A percentile compares a stretch with the other conserved stretches of the same genome.
Evolutionary conservation across 2,329 filamentous ascomycete genomes (phyloP).

Genomic region (Penicillium brevicompactum): DNA sequence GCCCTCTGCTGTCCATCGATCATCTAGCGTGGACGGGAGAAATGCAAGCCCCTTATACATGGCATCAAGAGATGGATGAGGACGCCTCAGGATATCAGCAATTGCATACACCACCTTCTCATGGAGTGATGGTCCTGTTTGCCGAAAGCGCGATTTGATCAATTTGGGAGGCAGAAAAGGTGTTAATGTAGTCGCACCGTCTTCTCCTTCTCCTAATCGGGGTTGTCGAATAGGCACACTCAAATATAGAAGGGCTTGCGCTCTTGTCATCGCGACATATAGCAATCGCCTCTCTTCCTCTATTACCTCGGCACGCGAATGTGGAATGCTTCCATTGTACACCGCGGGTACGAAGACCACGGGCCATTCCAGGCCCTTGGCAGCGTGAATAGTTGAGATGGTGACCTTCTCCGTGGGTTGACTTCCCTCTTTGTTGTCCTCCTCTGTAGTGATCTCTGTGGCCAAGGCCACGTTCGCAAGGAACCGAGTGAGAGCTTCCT

Average conservation of each 20-base stretch:
- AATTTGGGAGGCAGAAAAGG: conserved; percentile 65
- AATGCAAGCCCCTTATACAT: conserved; percentile 53
- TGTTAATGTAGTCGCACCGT: conserved; percentile 67
- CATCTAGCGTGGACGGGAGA: conserved; percentile 61
- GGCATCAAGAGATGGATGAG: conserved; percentile 57
- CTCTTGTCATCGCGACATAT: conserved; percentile 96
- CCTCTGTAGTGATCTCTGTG: conserved; percentile 62
- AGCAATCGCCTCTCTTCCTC: conserved; percentile 86
- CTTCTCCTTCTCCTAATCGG: conserved; percentile 48
- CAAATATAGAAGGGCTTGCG: conserved; percentile 81
- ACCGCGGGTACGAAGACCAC: conserved; percentile 89
- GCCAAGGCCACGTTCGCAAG: conserved; percentile 89
- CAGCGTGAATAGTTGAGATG: conserved; percentile 93
- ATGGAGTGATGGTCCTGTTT: conserved; percentile 71
- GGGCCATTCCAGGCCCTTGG: conserved; percentile 96
- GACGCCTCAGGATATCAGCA: conserved; percentile 69
- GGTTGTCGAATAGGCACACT: conserved; percentile 74
- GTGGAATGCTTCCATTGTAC: conserved; percentile 88
- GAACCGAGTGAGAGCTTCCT: conserved; percentile 74
- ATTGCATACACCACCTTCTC: conserved; percentile 65
- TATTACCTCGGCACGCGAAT: conserved; percentile 79
- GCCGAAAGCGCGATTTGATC: conserved; percentile 57
- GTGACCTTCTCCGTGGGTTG: conserved; percentile 66
- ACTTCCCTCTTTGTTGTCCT: conserved; percentile 58
- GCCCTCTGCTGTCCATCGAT: conserved; percentile 68